Evolutionary conservation across 2,329 filamentous ascomycete species (phyloP).

Genomic region (Sclerotinia borealis): DNA sequence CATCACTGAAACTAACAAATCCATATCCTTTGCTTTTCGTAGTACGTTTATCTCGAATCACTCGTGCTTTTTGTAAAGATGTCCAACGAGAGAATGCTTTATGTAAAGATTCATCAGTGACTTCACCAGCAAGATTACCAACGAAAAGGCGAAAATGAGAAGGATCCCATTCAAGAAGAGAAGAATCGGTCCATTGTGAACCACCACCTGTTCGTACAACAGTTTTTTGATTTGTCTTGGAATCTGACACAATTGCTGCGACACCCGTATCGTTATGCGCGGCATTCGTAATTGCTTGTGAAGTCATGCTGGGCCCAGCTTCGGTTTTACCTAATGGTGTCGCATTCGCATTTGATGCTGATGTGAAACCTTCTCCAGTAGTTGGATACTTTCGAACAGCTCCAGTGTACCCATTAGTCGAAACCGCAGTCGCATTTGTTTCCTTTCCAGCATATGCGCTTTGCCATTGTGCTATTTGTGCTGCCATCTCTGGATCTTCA

Average conservation of each 20-base stretch:
- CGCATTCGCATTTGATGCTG: conserved; percentile 40
- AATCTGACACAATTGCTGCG: conserved; percentile 36
- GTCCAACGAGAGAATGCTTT: conserved; percentile 89
- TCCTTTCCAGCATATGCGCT: conserved; percentile 73
- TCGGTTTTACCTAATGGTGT: conserved; percentile 35
- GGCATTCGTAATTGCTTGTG: conserved; percentile 52
- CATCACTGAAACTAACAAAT: conserved; percentile 92
- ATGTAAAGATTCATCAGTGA: conserved; percentile 88
- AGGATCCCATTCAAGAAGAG: conserved; percentile 92
- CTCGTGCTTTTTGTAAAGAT: conserved; percentile 85
- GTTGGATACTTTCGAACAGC: conserved; percentile 31
- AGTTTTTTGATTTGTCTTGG: conserved; percentile 67
- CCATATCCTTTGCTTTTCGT: conserved; percentile 95
- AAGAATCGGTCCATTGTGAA: conserved; percentile 84
- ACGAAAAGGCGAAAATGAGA: conserved; percentile 92
- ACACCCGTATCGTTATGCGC: conserved; percentile 43
- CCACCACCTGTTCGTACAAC: conserved; percentile 85
- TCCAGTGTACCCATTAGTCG: conserved; percentile 29
- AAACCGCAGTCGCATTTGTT: conserved; percentile 32
- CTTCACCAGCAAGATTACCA: conserved; percentile 93
- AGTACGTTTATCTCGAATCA: conserved; percentile 91
- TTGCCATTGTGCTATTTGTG: conserved; percentile 92
- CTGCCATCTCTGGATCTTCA: conserved; percentile 75
- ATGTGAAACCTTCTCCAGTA: conserved; percentile 39
- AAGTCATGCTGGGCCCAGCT: conserved; percentile 65